phyloP scores from a whole-genome alignment of 306 rosid genomes.

The Clitoria ternatea region DNA sequence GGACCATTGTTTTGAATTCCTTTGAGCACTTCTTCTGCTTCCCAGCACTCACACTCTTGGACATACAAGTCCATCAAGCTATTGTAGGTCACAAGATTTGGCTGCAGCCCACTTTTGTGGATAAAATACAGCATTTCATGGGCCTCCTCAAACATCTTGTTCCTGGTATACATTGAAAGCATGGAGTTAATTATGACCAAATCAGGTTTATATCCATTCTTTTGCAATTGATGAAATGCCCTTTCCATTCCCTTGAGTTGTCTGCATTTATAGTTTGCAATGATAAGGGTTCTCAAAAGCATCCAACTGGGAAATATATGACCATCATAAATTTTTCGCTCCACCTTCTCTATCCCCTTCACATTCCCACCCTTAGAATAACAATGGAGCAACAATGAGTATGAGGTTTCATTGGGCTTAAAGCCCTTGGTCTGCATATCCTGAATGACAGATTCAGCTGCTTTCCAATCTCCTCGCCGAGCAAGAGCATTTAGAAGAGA shows the following conservation, averaged over 20 bases:
- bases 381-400: conserved; percentile 81
- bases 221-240: conserved; percentile 64
- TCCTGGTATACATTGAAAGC: conserved; percentile 75
- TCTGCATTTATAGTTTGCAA: conserved; percentile 82
- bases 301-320: conserved; percentile 81
- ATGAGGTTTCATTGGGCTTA: conserved; percentile 81
- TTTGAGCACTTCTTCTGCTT: conserved; percentile 84
- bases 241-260: conserved; percentile 72
- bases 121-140: conserved; percentile 65
- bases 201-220: conserved; percentile 80
- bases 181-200: conserved; percentile 73
- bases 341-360: conserved; percentile 66
- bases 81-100: conserved; percentile 76
- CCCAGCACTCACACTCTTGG: conserved; percentile 78
- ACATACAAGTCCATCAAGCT: conserved; percentile 89
- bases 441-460: conserved; percentile 68
- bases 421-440: conserved; percentile 83
- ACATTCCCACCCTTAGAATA: conserved; percentile 73
- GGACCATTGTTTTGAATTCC: conserved; percentile 55
- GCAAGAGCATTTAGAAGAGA: conserved; percentile 91
- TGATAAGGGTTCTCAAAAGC: conserved; percentile 71
- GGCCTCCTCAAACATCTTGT: conserved; percentile 55
- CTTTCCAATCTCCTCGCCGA: conserved; percentile 73
- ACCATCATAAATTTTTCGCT: conserved; percentile 66
- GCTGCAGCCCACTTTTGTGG: conserved; percentile 56